Evolutionary conservation across 495 filamentous ascomycete species (phyloP).

Genomic region (Lindgomyces ingoldianus): DNA sequence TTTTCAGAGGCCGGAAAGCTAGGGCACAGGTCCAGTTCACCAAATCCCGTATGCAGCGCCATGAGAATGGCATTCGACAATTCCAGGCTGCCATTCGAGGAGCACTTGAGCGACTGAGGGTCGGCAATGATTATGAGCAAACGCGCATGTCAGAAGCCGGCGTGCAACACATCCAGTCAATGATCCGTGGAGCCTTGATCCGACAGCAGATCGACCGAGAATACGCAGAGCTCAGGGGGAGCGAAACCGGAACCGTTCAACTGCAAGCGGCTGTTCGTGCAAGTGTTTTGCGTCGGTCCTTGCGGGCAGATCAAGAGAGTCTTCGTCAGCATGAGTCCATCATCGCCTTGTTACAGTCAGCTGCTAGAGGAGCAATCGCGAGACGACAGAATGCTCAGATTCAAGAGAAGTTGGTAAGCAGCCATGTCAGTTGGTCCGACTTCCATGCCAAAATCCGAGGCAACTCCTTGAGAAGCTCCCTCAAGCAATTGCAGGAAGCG

Average conservation of each 20-base stretch:
- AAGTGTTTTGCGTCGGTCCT: slow-evolving; percentile 33
- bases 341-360: slow-evolving; percentile 30
- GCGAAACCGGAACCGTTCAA: slow-evolving; percentile 53
- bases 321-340: slow-evolving; percentile 41
- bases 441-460: slow-evolving; percentile 35
- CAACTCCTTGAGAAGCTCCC: slow-evolving; percentile 27
- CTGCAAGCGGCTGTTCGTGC: slow-evolving; percentile 67
- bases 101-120: slow-evolving; percentile 42
- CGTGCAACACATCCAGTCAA: slow-evolving; percentile 68
- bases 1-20: slow-evolving; percentile 75
- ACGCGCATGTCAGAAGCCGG: slow-evolving; percentile 46
- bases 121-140: slow-evolving; percentile 44
- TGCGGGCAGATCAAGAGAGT: slow-evolving; percentile 39
- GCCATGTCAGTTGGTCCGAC: slow-evolving; percentile 34
- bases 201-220: slow-evolving; percentile 52
- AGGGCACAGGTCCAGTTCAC: slow-evolving; percentile 67
- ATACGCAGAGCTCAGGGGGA: slow-evolving; percentile 51
- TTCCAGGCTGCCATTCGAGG: slow-evolving; percentile 55
- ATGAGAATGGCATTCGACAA: slow-evolving; percentile 57
- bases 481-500: slow-evolving; percentile 25
- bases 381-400: slow-evolving; percentile 30
- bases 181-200: slow-evolving; percentile 61
- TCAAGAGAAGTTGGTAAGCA: slow-evolving; percentile 39
- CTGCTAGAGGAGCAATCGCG: slow-evolving; percentile 27
- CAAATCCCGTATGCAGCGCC: slow-evolving; percentile 60